A percentile compares a stretch with the other conserved stretches of the same genome.
Conservation (phyloP, 2,329 filamentous ascomycete genomes). For the Alternaria tenuissima region DNA sequence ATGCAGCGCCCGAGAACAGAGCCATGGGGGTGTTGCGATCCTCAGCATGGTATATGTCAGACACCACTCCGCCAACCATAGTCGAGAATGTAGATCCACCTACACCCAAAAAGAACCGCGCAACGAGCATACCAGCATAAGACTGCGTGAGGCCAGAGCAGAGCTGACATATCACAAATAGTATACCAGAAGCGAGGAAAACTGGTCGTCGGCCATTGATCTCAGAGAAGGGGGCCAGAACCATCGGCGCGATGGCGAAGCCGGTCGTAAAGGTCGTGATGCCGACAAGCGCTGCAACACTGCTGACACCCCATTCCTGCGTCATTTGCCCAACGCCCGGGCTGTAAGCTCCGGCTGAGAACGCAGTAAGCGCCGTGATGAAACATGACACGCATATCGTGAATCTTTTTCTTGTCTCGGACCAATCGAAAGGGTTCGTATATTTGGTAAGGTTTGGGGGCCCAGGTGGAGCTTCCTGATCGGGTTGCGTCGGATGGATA, state of each 20-base stretch:
- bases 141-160: slow-evolving; percentile 75
- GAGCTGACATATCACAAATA: slow-evolving; percentile 76
- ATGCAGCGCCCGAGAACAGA: slow-evolving; percentile 79
- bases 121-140: slow-evolving; percentile 76
- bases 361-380: slow-evolving; percentile 80
- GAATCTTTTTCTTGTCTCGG: slow-evolving; percentile 70
- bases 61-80: slow-evolving; percentile 91
- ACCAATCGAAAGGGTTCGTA: slow-evolving; percentile 77
- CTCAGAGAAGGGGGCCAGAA: slow-evolving; percentile 86
- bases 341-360: slow-evolving; percentile 81
- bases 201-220: slow-evolving; percentile 87
- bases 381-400: slow-evolving; percentile 77
- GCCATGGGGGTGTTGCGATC: slow-evolving; percentile 91
- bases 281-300: slow-evolving; percentile 73
- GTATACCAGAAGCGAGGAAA: slow-evolving; percentile 74
- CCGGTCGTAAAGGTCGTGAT: slow-evolving; percentile 81
- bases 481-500: slow-evolving; percentile 44
- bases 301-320: slow-evolving; percentile 69
- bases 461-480: slow-evolving; percentile 58
- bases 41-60: slow-evolving; percentile 81
- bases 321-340: slow-evolving; percentile 73
- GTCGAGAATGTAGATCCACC: slow-evolving; percentile 82
- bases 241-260: slow-evolving; percentile 85
- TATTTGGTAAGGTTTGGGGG: slow-evolving; percentile 73
- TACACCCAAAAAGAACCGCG: slow-evolving; percentile 79